These are phyloP conservation scores for Neurospora hispaniola DNA, from an alignment of 495 filamentous ascomycete genomes.

Conservation along the genomic window DNA sequence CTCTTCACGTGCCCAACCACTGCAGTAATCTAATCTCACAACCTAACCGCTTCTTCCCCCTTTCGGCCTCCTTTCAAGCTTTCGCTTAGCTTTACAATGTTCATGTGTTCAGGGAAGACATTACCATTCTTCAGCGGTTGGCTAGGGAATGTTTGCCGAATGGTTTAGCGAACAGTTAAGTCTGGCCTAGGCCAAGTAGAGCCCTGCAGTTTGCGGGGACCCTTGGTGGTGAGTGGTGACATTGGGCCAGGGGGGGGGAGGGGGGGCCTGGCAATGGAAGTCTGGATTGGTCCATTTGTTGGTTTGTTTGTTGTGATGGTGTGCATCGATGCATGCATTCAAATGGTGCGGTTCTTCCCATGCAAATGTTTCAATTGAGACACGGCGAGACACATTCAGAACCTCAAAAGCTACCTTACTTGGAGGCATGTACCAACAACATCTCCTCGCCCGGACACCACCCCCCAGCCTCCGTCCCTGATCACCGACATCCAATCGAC, in stretches of 20 bases:
- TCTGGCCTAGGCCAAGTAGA: not conserved
- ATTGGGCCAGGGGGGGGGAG: no score
- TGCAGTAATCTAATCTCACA: not conserved
- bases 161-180: not conserved
- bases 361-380: no score
- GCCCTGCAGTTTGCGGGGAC: not conserved
- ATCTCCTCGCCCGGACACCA: not conserved
- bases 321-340: no score
- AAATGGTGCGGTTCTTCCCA: not conserved
- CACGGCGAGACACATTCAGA: no score
- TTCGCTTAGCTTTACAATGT: no score
- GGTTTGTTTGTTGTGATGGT: not conserved
- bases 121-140: not conserved
- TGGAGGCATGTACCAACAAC: no score
- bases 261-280: not conserved
- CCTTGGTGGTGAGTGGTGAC: not conserved
- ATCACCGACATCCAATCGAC: not conserved
- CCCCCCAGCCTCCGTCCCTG: not conserved
- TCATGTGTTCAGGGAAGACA: not conserved
- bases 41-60: not conserved
- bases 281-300: not conserved
- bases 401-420: no score
- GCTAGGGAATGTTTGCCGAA: not conserved
- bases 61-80: not conserved
- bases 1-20: not conserved